phyloP scores from a whole-genome alignment of 805 yeast species.

The Spathaspora sp. region DNA sequence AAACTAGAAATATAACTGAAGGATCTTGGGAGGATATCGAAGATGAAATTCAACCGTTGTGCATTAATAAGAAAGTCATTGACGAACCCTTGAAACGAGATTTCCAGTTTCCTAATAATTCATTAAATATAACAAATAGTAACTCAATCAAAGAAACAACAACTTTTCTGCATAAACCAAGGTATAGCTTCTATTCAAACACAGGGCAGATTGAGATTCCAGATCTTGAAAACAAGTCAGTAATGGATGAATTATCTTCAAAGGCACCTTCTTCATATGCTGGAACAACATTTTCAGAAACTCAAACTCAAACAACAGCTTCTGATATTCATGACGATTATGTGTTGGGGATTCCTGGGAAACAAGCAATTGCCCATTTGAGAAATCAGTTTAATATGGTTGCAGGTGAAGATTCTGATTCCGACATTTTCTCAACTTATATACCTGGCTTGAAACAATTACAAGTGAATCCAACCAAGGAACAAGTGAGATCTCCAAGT shows the following conservation, averaged over 20 bases:
- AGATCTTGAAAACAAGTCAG: constrained; percentile 22
- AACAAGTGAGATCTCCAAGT: constrained; percentile 13
- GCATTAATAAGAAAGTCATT: constrained; percentile 10
- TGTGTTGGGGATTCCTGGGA: constrained; percentile 32
- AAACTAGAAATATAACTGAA: neutral
- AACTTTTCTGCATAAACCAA: constrained; percentile 11
- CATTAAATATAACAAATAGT: constrained; percentile 30
- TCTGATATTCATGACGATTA: constrained; percentile 14
- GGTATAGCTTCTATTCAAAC: constrained; percentile 12
- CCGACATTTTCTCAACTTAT: constrained; percentile 15
- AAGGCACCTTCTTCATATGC: constrained; percentile 11
- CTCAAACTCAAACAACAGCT: constrained; percentile 15
- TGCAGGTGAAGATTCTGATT: constrained; percentile 23
- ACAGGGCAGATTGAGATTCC: constrained; percentile 42
- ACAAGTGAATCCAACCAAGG: neutral
- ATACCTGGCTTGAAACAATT: neutral
- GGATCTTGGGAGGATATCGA: constrained; percentile 1
- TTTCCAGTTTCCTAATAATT: constrained; percentile 37
- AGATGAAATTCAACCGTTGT: constrained; percentile 13
- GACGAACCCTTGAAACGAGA: neutral
- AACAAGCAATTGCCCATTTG: constrained; percentile 25
- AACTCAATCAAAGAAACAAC: constrained; percentile 12
- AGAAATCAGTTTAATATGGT: constrained; percentile 22
- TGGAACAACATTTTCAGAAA: constrained; percentile 26
- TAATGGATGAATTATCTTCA: constrained; percentile 11